Evolutionary conservation across 805 yeast genomes (phyloP).

Genomic region (Priceomyces medius): DNA sequence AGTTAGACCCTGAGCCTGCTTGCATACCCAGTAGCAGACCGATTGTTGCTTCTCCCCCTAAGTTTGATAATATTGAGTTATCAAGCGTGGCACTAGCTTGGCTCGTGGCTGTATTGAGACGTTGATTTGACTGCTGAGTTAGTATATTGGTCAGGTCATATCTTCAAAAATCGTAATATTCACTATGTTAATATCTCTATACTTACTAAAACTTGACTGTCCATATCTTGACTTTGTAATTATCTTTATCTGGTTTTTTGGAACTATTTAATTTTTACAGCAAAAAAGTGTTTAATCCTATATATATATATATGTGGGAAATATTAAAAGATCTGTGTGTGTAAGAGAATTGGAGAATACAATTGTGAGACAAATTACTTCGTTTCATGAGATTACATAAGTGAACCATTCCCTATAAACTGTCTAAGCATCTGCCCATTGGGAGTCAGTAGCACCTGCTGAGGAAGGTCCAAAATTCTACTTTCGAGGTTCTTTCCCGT

Average conservation of each 20-base stretch:
- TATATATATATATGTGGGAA: conserved; percentile 2
- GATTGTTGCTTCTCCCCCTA: conserved; percentile 2
- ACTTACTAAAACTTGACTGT: conserved; percentile 1
- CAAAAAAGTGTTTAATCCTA: conserved; percentile 3
- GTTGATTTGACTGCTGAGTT: conserved; percentile 2
- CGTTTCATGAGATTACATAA: conserved; percentile 3
- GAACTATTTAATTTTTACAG: conserved; percentile 1
- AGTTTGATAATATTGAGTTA: conserved; percentile 2
- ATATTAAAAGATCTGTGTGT: neutral
- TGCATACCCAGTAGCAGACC: conserved; percentile 4
- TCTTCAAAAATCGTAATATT: too few species aligned
- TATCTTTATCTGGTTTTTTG: neutral
- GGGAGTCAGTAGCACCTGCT: conserved; percentile 43
- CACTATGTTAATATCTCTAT: too few species aligned
- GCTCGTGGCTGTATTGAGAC: conserved; percentile 6
- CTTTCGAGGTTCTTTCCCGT: conserved; percentile 56
- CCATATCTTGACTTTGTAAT: neutral
- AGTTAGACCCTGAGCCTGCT: conserved; percentile 1
- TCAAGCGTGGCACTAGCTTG: conserved; percentile 8
- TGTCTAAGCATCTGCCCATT: conserved; percentile 35
- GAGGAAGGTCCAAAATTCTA: conserved; percentile 52
- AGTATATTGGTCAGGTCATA: conserved; percentile 1
- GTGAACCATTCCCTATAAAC: conserved; percentile 24
- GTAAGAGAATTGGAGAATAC: conserved; percentile 1
- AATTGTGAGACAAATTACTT: neutral